Conservation (phyloP, 352 stramenopile species). For the Globisporangium takayamanum region DNA sequence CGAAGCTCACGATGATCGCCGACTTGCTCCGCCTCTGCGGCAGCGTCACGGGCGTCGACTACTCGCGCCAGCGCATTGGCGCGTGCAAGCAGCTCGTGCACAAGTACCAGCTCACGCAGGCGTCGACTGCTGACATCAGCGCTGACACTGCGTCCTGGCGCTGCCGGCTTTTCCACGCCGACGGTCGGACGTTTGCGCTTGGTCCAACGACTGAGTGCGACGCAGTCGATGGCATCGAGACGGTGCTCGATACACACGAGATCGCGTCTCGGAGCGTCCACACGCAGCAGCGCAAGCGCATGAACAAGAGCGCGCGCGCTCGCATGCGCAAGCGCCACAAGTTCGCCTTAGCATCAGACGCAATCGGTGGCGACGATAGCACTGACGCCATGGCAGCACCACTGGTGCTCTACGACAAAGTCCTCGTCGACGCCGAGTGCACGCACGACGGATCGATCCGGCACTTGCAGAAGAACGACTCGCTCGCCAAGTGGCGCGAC, state of each 20-base stretch:
- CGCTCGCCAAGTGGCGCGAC: slow-evolving; percentile 59
- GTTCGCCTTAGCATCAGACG: no score
- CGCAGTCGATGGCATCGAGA: slow-evolving; percentile 29
- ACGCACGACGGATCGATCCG: slow-evolving; percentile 92
- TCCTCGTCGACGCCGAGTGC: slow-evolving; percentile 95
- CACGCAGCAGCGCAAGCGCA: slow-evolving; percentile 66
- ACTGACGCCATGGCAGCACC: background rate
- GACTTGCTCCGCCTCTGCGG: slow-evolving; percentile 59
- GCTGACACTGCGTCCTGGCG: slow-evolving; percentile 28
- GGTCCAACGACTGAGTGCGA: slow-evolving; percentile 42
- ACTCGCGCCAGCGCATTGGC: slow-evolving; percentile 72
- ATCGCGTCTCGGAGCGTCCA: slow-evolving; percentile 32
- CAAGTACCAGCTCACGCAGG: slow-evolving; percentile 87
- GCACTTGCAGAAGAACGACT: slow-evolving; percentile 74
- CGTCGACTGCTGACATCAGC: background rate
- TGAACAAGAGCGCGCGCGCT: slow-evolving; percentile 88
- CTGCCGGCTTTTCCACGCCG: slow-evolving; percentile 70
- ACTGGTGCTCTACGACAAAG: slow-evolving; percentile 84
- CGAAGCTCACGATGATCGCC: slow-evolving; percentile 90
- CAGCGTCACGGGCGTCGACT: slow-evolving; percentile 84
- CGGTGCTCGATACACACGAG: slow-evolving; percentile 64
- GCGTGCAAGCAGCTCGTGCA: slow-evolving; percentile 87
- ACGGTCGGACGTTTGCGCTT: slow-evolving; percentile 68
- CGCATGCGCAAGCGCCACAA: slow-evolving; percentile 34
- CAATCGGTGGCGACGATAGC: background rate